These are phyloP conservation scores for Fusarium sp. DNA, from an alignment of 2,329 filamentous ascomycete species.

Conservation along the genomic window DNA sequence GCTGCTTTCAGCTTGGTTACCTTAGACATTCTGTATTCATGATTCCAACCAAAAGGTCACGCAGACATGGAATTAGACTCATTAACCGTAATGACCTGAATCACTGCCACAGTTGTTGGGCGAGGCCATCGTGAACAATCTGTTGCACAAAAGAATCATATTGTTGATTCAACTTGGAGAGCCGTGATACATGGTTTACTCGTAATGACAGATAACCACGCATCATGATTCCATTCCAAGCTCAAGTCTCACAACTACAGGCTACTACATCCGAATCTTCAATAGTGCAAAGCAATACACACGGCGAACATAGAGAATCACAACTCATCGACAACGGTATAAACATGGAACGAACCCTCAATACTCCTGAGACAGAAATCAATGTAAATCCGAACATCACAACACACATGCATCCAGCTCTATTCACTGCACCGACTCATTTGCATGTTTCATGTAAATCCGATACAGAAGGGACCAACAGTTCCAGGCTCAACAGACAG, in stretches of 20 bases:
- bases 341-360: slow-evolving; percentile 9
- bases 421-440: slow-evolving; percentile 2
- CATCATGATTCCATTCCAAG: not conserved
- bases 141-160: not conserved
- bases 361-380: not conserved
- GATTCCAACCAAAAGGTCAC: slow-evolving; percentile 1
- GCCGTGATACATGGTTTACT: not conserved
- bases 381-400: slow-evolving; percentile 1
- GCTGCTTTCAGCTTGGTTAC: not conserved
- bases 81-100: not conserved
- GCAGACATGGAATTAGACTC: slow-evolving; percentile 6
- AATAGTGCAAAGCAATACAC: not conserved
- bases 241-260: not conserved
- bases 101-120: not conserved
- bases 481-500: slow-evolving; percentile 4
- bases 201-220: not conserved
- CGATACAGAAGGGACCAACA: not conserved
- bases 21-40: not conserved
- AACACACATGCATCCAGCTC: slow-evolving; percentile 1
- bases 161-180: not conserved
- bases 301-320: not conserved
- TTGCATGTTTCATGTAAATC: slow-evolving; percentile 14
- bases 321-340: not conserved
- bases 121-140: not conserved
- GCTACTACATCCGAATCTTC: not conserved